These are phyloP conservation scores for Ustilago esculenta DNA, from an alignment of 1,284 basidiomycete genomes.

Conservation along the genomic window DNA sequence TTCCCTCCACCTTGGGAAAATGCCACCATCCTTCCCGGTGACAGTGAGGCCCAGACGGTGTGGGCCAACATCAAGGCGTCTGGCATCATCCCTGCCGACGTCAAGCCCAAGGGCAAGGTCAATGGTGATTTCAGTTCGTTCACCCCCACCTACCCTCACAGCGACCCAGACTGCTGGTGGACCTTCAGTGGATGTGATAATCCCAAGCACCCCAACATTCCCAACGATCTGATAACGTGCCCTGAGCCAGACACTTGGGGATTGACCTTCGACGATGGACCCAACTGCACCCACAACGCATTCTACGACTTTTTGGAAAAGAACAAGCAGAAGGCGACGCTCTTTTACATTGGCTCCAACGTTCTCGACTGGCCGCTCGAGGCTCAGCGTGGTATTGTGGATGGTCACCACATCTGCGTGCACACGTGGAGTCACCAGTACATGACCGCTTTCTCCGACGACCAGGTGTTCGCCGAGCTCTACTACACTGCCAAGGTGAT, in stretches of 20 bases:
- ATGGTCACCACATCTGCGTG: slow-evolving; percentile 62
- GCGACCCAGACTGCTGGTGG: slow-evolving; percentile 66
- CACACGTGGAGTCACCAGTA: slow-evolving; percentile 69
- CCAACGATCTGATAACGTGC: slow-evolving; percentile 67
- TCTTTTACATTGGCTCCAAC: slow-evolving; percentile 71
- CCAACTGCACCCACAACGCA: slow-evolving; percentile 70
- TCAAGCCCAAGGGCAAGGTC: slow-evolving; percentile 65
- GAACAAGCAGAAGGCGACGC: slow-evolving; percentile 70
- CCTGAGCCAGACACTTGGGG: slow-evolving; percentile 71
- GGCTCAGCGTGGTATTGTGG: slow-evolving; percentile 69
- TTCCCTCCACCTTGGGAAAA: slow-evolving; percentile 66
- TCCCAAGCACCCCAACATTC: slow-evolving; percentile 61
- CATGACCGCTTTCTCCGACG: slow-evolving; percentile 70
- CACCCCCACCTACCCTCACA: slow-evolving; percentile 40
- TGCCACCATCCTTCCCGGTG: slow-evolving; percentile 66
- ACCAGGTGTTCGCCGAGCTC: slow-evolving; percentile 72
- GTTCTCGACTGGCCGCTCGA: slow-evolving; percentile 72
- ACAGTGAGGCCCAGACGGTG: slow-evolving; percentile 66
- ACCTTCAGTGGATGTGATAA: slow-evolving; percentile 55
- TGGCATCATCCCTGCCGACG: slow-evolving; percentile 64
- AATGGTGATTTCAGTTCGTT: slow-evolving; percentile 39
- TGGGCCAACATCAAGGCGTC: slow-evolving; percentile 62
- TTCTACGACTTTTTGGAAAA: slow-evolving; percentile 70
- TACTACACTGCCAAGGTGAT: slow-evolving; percentile 71
- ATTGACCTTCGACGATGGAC: slow-evolving; percentile 71